phyloP scores from a whole-genome alignment of 2,329 filamentous ascomycete genomes.

The Colletotrichum viniferum region DNA sequence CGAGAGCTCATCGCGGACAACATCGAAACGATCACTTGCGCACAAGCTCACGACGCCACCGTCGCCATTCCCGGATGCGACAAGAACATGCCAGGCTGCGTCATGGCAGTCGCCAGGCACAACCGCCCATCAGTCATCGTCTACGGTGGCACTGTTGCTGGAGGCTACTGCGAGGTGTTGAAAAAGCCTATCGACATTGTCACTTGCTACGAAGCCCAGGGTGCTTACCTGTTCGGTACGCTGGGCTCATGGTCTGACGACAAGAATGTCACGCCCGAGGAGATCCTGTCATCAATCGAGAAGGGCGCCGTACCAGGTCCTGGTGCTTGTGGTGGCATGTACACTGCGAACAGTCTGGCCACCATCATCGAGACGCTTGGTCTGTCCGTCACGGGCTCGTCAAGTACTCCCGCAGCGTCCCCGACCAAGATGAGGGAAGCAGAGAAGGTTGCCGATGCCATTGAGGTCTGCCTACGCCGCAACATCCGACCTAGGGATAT shows the following conservation, averaged over 20 bases:
- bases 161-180: constrained; percentile 78
- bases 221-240: constrained; percentile 77
- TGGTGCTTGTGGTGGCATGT: constrained; percentile 85
- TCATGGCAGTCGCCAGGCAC: constrained; percentile 92
- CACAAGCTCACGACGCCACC: constrained; percentile 91
- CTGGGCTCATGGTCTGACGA: constrained; percentile 66
- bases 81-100: constrained; percentile 95
- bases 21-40: constrained; percentile 91
- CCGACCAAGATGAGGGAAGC: constrained; percentile 89
- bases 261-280: constrained; percentile 79
- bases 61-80: constrained; percentile 94
- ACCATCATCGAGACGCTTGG: constrained; percentile 91
- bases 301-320: constrained; percentile 69
- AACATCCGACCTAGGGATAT: constrained; percentile 83
- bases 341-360: constrained; percentile 93
- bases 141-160: constrained; percentile 89
- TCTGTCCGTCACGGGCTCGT: constrained; percentile 80
- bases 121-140: constrained; percentile 95
- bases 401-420: constrained; percentile 79
- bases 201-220: constrained; percentile 86
- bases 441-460: constrained; percentile 77
- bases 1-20: constrained; percentile 93
- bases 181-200: constrained; percentile 85
- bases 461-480: constrained; percentile 78
- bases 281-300: constrained; percentile 62